Conservation (phyloP, 2,329 filamentous ascomycete genomes). For the Fusarium napiforme region DNA sequence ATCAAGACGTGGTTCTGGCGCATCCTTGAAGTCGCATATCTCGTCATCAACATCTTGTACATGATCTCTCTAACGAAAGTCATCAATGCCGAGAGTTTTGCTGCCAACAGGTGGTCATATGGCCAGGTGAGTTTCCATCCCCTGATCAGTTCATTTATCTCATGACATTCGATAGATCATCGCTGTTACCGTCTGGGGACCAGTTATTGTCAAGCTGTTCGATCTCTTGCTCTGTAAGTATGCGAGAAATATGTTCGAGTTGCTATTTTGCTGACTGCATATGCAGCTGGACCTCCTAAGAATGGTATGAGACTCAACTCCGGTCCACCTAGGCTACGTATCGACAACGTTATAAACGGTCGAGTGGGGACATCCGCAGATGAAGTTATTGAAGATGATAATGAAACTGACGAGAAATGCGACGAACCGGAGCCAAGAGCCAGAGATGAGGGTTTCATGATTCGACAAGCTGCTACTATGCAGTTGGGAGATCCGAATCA, state of each 20-base stretch:
- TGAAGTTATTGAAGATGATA: conserved; percentile 37
- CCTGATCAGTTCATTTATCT: not conserved
- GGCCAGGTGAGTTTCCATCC: conserved; percentile 41
- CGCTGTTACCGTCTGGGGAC: conserved; percentile 54
- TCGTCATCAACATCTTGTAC: conserved; percentile 54
- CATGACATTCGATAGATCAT: conserved; percentile 43
- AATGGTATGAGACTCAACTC: conserved; percentile 51
- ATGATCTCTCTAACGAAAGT: conserved; percentile 51
- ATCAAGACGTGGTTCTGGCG: conserved; percentile 50
- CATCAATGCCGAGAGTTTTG: conserved; percentile 51
- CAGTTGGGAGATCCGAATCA: conserved; percentile 1
- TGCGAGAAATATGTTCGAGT: not conserved
- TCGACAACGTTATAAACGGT: conserved; percentile 54
- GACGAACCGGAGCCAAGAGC: conserved; percentile 14
- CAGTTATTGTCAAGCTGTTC: conserved; percentile 54
- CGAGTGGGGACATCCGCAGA: conserved; percentile 43
- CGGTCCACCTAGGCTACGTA: conserved; percentile 52
- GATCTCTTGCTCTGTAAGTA: conserved; percentile 52
- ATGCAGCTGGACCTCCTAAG: conserved; percentile 51
- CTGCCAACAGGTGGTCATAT: conserved; percentile 50
- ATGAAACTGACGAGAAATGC: conserved; percentile 34
- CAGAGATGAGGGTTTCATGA: conserved; percentile 12
- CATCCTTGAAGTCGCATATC: conserved; percentile 50
- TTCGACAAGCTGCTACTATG: conserved; percentile 12
- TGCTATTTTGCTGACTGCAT: conserved; percentile 33